Evolutionary conservation across 1,139 yeast species (phyloP), one percentile per base, ranked within the genome.

Genomic region (Yamadazyma songkhlaensis): DNA sequence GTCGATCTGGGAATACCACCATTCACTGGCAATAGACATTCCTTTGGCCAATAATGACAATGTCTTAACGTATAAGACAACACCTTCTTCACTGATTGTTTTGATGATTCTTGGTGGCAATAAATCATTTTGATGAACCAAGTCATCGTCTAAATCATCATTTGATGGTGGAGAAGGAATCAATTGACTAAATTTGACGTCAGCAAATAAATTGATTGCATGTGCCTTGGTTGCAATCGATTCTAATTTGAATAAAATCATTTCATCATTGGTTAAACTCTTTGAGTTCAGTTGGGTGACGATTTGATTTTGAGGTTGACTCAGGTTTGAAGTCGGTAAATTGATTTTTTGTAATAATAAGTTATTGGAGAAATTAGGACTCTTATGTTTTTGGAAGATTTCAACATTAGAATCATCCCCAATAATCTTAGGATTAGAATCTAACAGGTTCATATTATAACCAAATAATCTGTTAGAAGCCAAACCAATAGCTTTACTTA

Each of bases 391-490:
- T 6, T 9, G 6, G 13, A 23, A 13, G 4, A 12, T 15, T 14
- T 28, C 28, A 21, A 11, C 25, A 15, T 35, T 33, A 9, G 35
- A 34, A 12, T 33, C 36, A 21, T 33, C 35, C 3, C 13, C 7
- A 15, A 32, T 32, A 7, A 32, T 11, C n/a, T 33, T 27, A 3
- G 37, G 13, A 35, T 42, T 34, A 44, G 39, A n/a, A 9, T 33
- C 36, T 12, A 33, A 31, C 22, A 34, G 43, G 25, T 39, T 39
- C 31, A 32, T 11, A 17, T 38, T 41, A 21, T 43, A 25, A 11
- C 97, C 96, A 64, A 90, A 89, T 24, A 92, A 64, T 45, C 96
- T 76, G 39, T 90, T 85, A 0, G 96, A 84, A 0, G 97, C 96
- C 57, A 88, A 74, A 5, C 86, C 89, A 39, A 92, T 68, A 0